A percentile compares a stretch with the other conserved stretches of the same genome.
Evolutionary conservation across 2,329 filamentous ascomycete genomes (phyloP).

Genomic region (Fusarium drepaniforme): DNA sequence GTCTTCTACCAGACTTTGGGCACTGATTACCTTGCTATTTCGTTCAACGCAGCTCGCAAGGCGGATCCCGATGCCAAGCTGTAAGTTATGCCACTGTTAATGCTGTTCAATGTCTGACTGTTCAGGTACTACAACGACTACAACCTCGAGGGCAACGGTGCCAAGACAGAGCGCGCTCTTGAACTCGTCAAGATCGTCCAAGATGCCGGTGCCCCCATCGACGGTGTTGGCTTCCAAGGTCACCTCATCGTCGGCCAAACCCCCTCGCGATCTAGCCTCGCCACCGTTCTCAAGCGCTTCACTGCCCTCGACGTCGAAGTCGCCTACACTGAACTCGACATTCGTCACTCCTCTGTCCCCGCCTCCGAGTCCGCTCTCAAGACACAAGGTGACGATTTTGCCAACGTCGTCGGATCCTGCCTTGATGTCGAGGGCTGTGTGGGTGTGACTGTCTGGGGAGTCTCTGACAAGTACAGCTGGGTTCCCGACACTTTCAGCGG

Average conservation of each 20-base stretch:
- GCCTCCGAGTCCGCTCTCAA: slow-evolving; percentile 53
- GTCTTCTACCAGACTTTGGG: slow-evolving; percentile 69
- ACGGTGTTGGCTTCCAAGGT: slow-evolving; percentile 72
- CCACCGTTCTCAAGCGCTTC: slow-evolving; percentile 63
- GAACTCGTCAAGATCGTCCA: slow-evolving; percentile 60
- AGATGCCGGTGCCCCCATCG: slow-evolving; percentile 65
- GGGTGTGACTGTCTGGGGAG: slow-evolving; percentile 59
- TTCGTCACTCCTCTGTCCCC: slow-evolving; percentile 62
- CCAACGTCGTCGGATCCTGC: slow-evolving; percentile 52
- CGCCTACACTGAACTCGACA: slow-evolving; percentile 72
- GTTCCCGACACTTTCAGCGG: slow-evolving; percentile 54
- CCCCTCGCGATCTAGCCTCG: slow-evolving; percentile 58
- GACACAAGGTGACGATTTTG: slow-evolving; percentile 63
- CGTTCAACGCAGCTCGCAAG: slow-evolving; percentile 67
- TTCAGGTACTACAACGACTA: slow-evolving; percentile 65
- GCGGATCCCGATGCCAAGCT: slow-evolving; percentile 69
- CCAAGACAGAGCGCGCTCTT: slow-evolving; percentile 59
- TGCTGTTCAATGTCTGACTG: not conserved
- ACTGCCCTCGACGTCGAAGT: slow-evolving; percentile 66
- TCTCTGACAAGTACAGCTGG: slow-evolving; percentile 55
- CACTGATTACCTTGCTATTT: slow-evolving; percentile 67
- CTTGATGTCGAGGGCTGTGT: slow-evolving; percentile 54
- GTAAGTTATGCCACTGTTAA: slow-evolving; percentile 25
- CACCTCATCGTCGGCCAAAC: slow-evolving; percentile 70
- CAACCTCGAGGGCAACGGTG: slow-evolving; percentile 67